Percentiles rank a stretch among this genome's conserved stretches.
phyloP scores from a whole-genome alignment of 176 grass and related monocot genomes.

The Tuctoria greenei region DNA sequence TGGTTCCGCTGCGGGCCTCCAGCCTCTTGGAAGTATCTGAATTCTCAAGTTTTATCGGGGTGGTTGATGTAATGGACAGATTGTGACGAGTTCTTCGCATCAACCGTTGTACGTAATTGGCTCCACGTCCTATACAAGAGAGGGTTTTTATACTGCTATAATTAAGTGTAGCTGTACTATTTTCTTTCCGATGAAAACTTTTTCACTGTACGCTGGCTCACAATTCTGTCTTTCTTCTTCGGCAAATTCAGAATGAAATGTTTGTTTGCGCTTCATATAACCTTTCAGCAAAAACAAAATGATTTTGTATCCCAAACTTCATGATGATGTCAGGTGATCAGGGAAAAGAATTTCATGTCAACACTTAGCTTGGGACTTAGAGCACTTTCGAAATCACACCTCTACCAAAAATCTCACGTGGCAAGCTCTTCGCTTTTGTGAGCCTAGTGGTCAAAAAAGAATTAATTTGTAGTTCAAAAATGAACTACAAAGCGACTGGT shows the following conservation, averaged over 20 bases:
- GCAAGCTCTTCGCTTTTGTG: too few species aligned
- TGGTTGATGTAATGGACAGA: background rate
- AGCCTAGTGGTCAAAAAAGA: too few species aligned
- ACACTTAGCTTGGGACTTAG: background rate
- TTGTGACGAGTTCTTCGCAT: background rate
- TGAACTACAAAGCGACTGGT: too few species aligned
- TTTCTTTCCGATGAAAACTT: background rate
- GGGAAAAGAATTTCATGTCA: background rate
- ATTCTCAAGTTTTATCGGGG: background rate
- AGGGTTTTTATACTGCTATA: background rate
- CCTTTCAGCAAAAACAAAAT: background rate
- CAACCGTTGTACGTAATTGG: background rate
- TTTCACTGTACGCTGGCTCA: background rate
- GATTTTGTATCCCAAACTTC: background rate
- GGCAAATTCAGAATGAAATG: background rate
- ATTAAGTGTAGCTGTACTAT: background rate
- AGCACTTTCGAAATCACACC: background rate
- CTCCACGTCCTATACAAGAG: background rate
- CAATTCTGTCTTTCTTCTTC: background rate
- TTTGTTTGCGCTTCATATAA: background rate
- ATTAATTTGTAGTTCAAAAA: too few species aligned
- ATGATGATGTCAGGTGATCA: background rate
- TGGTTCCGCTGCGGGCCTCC: background rate
- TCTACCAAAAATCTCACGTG: background rate
- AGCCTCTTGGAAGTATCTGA: conserved; percentile 30